phyloP scores from a whole-genome alignment of 768 basidiomycete genomes.

The Kwoniella mangroviensis region DNA sequence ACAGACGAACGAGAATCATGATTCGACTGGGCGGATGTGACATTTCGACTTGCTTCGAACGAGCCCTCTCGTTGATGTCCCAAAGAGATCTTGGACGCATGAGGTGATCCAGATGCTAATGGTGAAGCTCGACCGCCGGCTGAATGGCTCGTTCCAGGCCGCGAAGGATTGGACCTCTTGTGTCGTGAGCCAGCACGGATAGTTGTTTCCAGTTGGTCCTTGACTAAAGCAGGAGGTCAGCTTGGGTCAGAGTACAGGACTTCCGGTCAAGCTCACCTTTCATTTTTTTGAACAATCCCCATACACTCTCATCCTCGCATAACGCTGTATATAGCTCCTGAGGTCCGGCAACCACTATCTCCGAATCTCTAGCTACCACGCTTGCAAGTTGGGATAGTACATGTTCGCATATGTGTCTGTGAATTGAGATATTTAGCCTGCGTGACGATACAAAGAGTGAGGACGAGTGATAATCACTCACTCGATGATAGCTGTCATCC shows the following conservation, averaged over 20 bases:
- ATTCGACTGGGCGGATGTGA: slow-evolving; percentile 1
- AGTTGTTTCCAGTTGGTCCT: slow-evolving; percentile 34
- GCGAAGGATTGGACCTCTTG: slow-evolving; percentile 29
- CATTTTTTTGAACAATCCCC: slow-evolving; percentile 82
- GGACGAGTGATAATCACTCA: slow-evolving; percentile 61
- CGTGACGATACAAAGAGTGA: background rate
- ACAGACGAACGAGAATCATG: slow-evolving; percentile 14
- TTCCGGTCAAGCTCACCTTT: slow-evolving; percentile 65
- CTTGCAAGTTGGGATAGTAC: slow-evolving; percentile 80
- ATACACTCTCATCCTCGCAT: slow-evolving; percentile 87
- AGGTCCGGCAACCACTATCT: slow-evolving; percentile 71
- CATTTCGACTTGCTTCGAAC: slow-evolving; percentile 1
- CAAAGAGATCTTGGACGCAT: slow-evolving; percentile 21
- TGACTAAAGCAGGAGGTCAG: slow-evolving; percentile 28
- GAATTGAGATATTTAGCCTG: background rate
- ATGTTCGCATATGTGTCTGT: slow-evolving; percentile 66
- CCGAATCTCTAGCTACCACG: slow-evolving; percentile 83
- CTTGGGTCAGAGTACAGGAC: slow-evolving; percentile 2
- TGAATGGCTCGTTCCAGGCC: slow-evolving; percentile 7
- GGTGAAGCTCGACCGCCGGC: slow-evolving; percentile 23
- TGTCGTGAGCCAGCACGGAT: slow-evolving; percentile 25
- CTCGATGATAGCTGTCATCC: slow-evolving; percentile 92
- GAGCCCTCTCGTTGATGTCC: slow-evolving; percentile 14
- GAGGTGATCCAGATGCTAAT: slow-evolving; percentile 22
- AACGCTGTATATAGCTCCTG: slow-evolving; percentile 85